Conservation (phyloP, 768 basidiomycete species). For the Pisolithus sp. region DNA sequence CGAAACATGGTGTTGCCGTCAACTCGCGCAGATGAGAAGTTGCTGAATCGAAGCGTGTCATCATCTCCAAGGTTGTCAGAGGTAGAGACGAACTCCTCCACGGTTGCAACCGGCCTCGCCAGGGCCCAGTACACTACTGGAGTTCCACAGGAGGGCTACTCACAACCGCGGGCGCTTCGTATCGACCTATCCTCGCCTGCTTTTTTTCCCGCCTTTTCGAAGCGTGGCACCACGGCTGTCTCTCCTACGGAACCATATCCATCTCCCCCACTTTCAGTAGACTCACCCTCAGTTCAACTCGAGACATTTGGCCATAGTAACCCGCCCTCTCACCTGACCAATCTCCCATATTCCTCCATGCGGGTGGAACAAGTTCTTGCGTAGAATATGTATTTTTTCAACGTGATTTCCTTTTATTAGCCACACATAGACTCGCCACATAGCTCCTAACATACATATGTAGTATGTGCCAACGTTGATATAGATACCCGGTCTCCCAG, state of each 20-base stretch:
- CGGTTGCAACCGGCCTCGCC: constrained; percentile 23
- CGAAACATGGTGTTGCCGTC: constrained; percentile 64
- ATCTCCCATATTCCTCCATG: constrained; percentile 1
- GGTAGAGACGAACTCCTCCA: background rate
- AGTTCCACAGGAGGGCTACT: background rate
- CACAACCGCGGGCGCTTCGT: constrained; percentile 15
- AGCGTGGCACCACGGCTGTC: constrained; percentile 14
- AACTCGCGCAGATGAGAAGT: constrained; percentile 52
- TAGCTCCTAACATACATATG: too few relatives aligned
- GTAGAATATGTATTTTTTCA: constrained; percentile 23
- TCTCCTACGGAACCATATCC: constrained; percentile 42
- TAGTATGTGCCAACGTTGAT: background rate
- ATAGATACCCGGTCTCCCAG: background rate
- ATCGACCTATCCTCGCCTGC: constrained; percentile 13
- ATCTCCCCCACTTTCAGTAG: constrained; percentile 37
- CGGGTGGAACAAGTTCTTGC: constrained; percentile 12
- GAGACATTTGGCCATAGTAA: constrained; percentile 10
- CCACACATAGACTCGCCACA: background rate
- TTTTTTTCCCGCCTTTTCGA: constrained; percentile 14
- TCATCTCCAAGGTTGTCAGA: constrained; percentile 6
- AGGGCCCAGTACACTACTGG: constrained; percentile 9
- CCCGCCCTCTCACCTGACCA: constrained; percentile 1
- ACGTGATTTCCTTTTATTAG: background rate
- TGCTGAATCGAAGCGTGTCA: constrained; percentile 39
- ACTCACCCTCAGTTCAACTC: constrained; percentile 16